These are phyloP conservation scores for Spathaspora sp. DNA, from an alignment of 1,139 yeast species.

Conservation along the genomic window DNA sequence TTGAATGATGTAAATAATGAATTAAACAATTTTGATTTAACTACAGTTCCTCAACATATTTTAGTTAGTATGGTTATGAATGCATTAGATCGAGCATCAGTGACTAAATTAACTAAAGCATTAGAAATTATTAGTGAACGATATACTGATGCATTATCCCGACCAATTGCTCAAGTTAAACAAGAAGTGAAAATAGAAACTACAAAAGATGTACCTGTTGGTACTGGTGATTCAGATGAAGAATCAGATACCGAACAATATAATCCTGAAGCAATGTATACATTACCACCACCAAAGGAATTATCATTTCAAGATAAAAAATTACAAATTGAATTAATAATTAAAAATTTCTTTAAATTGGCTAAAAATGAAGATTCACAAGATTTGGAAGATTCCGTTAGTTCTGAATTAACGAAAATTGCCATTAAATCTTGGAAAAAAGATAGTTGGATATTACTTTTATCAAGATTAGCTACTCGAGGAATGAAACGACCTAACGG, in stretches of 20 bases:
- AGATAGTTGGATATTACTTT: constrained; percentile 75
- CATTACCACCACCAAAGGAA: constrained; percentile 58
- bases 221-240: constrained; percentile 29
- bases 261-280: constrained; percentile 46
- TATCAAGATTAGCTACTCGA: constrained; percentile 77
- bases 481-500: constrained; percentile 60
- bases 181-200: neutral
- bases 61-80: constrained; percentile 65
- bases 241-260: constrained; percentile 36
- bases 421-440: constrained; percentile 66
- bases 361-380: constrained; percentile 30
- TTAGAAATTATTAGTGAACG: constrained; percentile 67
- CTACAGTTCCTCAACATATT: constrained; percentile 63
- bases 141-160: constrained; percentile 33
- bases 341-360: constrained; percentile 53
- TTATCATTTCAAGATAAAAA: constrained; percentile 50
- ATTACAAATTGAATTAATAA: constrained; percentile 51
- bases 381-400: constrained; percentile 29
- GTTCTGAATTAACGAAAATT: constrained; percentile 46
- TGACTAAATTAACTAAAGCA: constrained; percentile 60
- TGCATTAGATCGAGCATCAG: constrained; percentile 57
- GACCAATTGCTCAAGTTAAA: neutral
- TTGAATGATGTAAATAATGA: constrained; percentile 64
- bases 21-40: constrained; percentile 65
- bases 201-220: no score